phyloP scores from a whole-genome alignment of 495 filamentous ascomycete genomes.

The Podospora didyma region DNA sequence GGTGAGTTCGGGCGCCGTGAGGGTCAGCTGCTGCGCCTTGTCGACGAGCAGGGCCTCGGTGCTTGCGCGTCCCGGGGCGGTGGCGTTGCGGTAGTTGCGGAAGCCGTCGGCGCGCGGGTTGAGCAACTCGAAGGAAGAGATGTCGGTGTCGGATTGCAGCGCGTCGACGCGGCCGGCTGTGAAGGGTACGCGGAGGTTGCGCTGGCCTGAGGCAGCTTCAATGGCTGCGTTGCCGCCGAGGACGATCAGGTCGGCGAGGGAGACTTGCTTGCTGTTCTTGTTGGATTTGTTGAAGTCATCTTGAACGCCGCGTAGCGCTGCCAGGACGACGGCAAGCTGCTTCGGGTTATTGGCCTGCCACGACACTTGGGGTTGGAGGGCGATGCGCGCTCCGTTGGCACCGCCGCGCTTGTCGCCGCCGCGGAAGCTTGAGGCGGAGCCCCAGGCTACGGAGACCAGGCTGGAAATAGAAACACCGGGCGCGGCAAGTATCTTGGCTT shows the following conservation, averaged over 20 bases:
- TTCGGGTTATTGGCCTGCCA: constrained; percentile 67
- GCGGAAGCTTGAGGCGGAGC: constrained; percentile 68
- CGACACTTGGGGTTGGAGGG: constrained; percentile 61
- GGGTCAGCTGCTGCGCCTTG: constrained; percentile 61
- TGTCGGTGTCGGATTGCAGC: constrained; percentile 62
- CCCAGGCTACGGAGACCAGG: constrained; percentile 61
- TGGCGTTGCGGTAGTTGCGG: constrained; percentile 66
- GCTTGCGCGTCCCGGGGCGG: constrained; percentile 41
- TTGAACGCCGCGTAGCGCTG: constrained; percentile 49
- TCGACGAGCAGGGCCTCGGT: constrained; percentile 66
- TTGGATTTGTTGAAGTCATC: constrained; percentile 58
- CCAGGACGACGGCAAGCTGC: constrained; percentile 54
- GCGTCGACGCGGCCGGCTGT: constrained; percentile 47
- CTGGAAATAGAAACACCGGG: constrained; percentile 49
- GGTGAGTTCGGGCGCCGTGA: constrained; percentile 65
- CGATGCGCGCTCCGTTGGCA: constrained; percentile 70
- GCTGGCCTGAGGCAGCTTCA: constrained; percentile 32
- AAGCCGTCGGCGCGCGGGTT: constrained; percentile 64
- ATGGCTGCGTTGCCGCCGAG: constrained; percentile 65
- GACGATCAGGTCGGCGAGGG: constrained; percentile 68
- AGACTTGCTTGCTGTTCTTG: constrained; percentile 60
- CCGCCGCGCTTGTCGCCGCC: constrained; percentile 72
- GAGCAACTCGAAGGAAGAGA: constrained; percentile 55
- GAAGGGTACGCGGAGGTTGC: constrained; percentile 34
- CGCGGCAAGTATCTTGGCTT: constrained; percentile 58